Percentiles rank a stretch among this genome's conserved stretches.
Conservation (phyloP, 164 flowering plant genomes). For the Tetracentron sinense region DNA sequence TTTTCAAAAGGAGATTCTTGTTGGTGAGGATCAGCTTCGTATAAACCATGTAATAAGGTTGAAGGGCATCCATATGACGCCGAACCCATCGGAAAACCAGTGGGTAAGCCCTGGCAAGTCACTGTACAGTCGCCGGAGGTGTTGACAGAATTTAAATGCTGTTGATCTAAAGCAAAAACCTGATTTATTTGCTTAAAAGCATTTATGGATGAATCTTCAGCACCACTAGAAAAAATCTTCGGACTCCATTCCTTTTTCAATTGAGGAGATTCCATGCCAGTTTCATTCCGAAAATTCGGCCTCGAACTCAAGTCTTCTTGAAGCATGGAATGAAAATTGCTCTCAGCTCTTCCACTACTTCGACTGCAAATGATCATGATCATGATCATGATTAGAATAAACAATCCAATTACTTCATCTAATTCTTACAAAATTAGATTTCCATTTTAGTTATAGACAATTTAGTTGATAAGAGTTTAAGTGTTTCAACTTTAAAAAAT, state of each 20-base stretch:
- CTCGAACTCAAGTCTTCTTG: constrained; percentile 36
- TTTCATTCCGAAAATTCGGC: constrained; percentile 25
- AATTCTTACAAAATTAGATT: background rate
- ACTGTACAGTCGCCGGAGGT: constrained; percentile 20
- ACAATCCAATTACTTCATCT: background rate
- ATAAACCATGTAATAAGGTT: constrained; percentile 38
- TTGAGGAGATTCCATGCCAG: constrained; percentile 21
- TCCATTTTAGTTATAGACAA: background rate
- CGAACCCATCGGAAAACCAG: constrained; percentile 30
- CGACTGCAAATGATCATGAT: no score
- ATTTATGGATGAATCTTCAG: constrained; percentile 25
- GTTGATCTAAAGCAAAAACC: constrained; percentile 29
- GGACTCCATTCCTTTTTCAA: constrained; percentile 27
- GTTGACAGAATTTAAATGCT: constrained; percentile 16
- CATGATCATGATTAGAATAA: no score
- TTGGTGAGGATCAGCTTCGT: constrained; percentile 30
- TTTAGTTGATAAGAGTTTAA: no score
- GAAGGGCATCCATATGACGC: constrained; percentile 38
- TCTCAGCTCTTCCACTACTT: constrained; percentile 38
- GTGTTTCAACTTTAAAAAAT: no score
- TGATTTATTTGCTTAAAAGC: constrained; percentile 33
- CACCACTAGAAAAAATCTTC: constrained; percentile 19
- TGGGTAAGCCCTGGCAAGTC: constrained; percentile 24
- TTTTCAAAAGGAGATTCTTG: constrained; percentile 26
- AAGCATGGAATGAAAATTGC: constrained; percentile 30